Evolutionary conservation across 176 grass and related monocot species (phyloP), one percentile per base, ranked within the genome.

Genomic region (Oryza punctata): DNA sequence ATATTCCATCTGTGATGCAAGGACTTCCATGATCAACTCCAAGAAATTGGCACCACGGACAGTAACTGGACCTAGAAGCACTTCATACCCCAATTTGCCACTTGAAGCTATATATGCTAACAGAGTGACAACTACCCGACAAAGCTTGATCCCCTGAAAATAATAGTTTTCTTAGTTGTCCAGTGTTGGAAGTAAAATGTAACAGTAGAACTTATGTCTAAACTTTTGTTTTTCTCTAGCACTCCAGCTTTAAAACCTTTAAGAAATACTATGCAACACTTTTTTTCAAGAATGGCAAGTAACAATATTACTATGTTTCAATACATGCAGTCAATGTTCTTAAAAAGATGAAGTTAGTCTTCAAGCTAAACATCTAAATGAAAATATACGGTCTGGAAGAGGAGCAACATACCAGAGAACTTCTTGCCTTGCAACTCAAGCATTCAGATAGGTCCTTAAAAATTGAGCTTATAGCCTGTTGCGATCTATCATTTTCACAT

Each of bases 41-140:
- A 98, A 88, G 52, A 94, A 93, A 84, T 80, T 94, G 78, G 88
- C 63, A 45, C 87, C 86, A 49, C 29, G 60, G 50, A 82, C 63
- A 21, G 44, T 84, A 26, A 93, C 79, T 41, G 78, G 77, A 66
- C 57, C 91, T 49, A 98, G 80, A 77, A 97, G 88, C 54, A 98
- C 38, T 78, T 98, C 87, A 63, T 93, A 94, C 69, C 92, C 92
- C 50, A 76, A 86, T 84, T 87, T 80, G 40, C 90, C 90, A 54
- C 84, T 91, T 63, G 95, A 94, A 87, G 95, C 95, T 88, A 98
- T 91, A 76, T 91, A 94, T 9, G 92, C 95, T 67, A 98, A 73
- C 28, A 94, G 78, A 87, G 90, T 80, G 82, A 98, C 85, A 74
- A 91, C 84, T 82, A 82, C 84, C 64, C 89, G 88, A 44, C 85